These are phyloP conservation scores for Aureobasidium pullulans DNA, from an alignment of 2,329 filamentous ascomycete genomes.

Conservation along the genomic window DNA sequence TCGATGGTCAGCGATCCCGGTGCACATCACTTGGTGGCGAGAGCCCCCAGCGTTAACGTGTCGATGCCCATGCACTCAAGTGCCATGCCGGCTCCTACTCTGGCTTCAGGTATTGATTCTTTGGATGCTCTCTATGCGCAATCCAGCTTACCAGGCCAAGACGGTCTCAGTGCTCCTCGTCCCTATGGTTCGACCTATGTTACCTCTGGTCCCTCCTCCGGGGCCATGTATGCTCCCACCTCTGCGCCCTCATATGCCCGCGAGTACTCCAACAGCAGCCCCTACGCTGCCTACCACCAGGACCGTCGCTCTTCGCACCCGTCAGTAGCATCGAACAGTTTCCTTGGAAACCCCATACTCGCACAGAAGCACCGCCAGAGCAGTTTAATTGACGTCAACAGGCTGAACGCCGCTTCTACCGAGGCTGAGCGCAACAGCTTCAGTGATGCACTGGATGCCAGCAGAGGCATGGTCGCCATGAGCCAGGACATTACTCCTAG, in stretches of 20 bases:
- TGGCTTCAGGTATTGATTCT: constrained; percentile 62
- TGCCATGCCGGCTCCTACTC: constrained; percentile 64
- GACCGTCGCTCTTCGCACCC: constrained; percentile 73
- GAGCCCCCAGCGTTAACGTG: constrained; percentile 52
- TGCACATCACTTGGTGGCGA: constrained; percentile 50
- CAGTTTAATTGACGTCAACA: constrained; percentile 58
- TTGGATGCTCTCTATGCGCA: constrained; percentile 52
- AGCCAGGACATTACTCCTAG: constrained; percentile 85
- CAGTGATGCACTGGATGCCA: constrained; percentile 84
- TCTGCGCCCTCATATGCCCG: constrained; percentile 67
- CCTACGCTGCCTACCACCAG: constrained; percentile 46
- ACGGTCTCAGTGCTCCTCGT: constrained; percentile 64
- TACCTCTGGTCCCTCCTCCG: constrained; percentile 64
- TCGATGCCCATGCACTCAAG: constrained; percentile 65
- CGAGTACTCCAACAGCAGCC: constrained; percentile 56
- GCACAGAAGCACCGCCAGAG: constrained; percentile 47
- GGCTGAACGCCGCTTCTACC: constrained; percentile 45
- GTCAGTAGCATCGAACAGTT: constrained; percentile 59
- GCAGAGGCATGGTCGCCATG: constrained; percentile 90
- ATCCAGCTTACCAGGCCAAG: constrained; percentile 63
- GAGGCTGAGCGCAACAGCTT: constrained; percentile 61
- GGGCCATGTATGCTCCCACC: constrained; percentile 59
- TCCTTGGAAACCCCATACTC: constrained; percentile 42
- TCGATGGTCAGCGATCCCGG: constrained; percentile 51
- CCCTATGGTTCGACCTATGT: constrained; percentile 64